Evolutionary conservation across 306 rosid species (phyloP).

Genomic region (Psophocarpus tetragonolobus): DNA sequence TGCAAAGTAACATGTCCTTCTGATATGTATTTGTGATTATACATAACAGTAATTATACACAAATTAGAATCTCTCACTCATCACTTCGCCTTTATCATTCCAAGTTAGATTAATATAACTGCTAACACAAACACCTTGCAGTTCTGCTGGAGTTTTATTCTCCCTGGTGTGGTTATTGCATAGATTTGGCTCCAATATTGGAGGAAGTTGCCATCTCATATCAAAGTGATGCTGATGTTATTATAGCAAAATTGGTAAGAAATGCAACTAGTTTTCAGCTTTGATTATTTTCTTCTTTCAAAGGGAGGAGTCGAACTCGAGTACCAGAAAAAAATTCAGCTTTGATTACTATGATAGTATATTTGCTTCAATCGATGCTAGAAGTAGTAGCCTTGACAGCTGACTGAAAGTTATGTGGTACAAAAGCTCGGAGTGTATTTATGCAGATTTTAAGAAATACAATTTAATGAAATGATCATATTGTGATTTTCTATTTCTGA

Average conservation of each 20-base stretch:
- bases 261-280: neutral
- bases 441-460: neutral
- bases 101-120: neutral
- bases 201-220: constrained; percentile 85
- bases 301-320: no score
- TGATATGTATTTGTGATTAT: neutral
- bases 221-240: constrained; percentile 63
- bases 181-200: constrained; percentile 74
- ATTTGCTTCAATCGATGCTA: neutral
- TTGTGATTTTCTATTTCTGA: neutral
- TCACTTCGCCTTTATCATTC: neutral
- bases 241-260: constrained; percentile 85
- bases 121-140: constrained; percentile 43
- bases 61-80: neutral
- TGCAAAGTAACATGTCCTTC: neutral
- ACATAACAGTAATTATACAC: neutral
- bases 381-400: neutral
- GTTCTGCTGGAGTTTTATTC: constrained; percentile 90
- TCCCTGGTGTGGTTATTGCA: constrained; percentile 98
- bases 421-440: neutral
- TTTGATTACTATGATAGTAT: neutral
- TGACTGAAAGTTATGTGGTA: constrained; percentile 1
- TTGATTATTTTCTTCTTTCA: no score
- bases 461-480: neutral
- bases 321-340: no score